Base-by-base conservation (phyloP, 2,329 filamentous ascomycete species). In the Chaetomium strumarium region DNA sequence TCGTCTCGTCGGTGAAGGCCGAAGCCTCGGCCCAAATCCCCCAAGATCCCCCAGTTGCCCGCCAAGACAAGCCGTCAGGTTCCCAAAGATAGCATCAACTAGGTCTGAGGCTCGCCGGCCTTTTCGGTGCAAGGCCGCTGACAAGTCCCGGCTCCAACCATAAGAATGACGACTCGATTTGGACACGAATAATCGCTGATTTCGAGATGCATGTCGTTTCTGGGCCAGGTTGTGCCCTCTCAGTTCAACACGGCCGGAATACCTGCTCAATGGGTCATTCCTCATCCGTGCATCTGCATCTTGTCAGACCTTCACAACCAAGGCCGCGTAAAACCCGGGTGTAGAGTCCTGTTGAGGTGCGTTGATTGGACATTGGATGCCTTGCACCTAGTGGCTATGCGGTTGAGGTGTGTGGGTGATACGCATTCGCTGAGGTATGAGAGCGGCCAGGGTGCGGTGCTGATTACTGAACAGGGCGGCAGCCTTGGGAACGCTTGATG, bases 161-260 rank as follows among this genome's bases (percentile, higher is more conserved):
- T 16, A 19, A 10, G 20, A 44, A 5, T 7, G 17, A 16, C 19
- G 33, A 17, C 41, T 42, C 36, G 30, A 37, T 36, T 6, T 12
- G 46, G 45, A 34, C 46, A 46, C 36, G 30, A 24, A 24, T 37
- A 16, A 20, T 52, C 38, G 50, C 6, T 47, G 29, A n/a, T n/a
- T 31, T 54, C 47, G 52, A 24, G 11, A 12, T 54, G 46, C 46
- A 46, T 50, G 38, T 43, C 47, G 31, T 43, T 37, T 43, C 16
- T 5, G 17, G 37, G 30, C n/a, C 29, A 41, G 29, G 19, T 14
- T 20, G 33, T 16, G 24, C 1, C 9, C 34, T 10, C 17, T 41
- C 37, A 41, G 10, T n/a, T n/a, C n/a, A n/a, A n/a, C n/a, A n/a
- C n/a, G n/a, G n/a, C n/a, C n/a, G n/a, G 19, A 20, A 33, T 20